These are phyloP conservation scores for Cryphonectria naterciae DNA, from an alignment of 2,329 filamentous ascomycete species.

Conservation along the genomic window DNA sequence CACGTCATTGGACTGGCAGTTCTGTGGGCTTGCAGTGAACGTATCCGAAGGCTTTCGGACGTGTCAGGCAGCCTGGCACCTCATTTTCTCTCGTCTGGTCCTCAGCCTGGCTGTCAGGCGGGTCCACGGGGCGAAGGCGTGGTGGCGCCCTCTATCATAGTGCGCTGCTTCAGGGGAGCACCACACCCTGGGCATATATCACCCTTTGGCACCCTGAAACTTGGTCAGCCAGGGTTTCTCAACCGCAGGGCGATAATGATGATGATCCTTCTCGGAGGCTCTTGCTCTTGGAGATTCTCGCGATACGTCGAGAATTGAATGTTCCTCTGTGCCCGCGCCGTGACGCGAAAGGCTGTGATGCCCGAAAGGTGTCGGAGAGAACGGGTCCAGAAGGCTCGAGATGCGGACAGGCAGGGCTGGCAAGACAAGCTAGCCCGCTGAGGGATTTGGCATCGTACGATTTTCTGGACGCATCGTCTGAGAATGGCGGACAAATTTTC, in stretches of 20 bases:
- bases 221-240: not conserved
- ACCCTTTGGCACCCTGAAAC: not conserved
- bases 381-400: not conserved
- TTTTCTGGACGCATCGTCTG: conserved; percentile 2
- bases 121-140: not conserved
- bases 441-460: conserved; percentile 4
- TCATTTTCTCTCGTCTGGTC: not conserved
- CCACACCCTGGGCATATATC: not conserved
- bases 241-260: not conserved
- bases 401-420: not conserved
- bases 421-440: not conserved
- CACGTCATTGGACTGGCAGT: not conserved
- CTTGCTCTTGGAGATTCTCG: not conserved
- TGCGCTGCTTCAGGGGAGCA: not conserved
- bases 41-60: not conserved
- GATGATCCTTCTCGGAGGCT: not conserved
- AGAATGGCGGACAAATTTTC: not conserved
- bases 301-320: conserved; percentile 26
- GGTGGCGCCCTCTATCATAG: not conserved
- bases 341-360: not conserved
- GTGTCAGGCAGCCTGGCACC: not conserved
- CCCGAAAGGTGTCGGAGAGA: conserved; percentile 24
- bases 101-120: not conserved
- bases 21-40: not conserved
- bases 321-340: not conserved